These are phyloP conservation scores for Termitomyces sp. DNA, from an alignment of 768 basidiomycete species.

Conservation along the genomic window DNA sequence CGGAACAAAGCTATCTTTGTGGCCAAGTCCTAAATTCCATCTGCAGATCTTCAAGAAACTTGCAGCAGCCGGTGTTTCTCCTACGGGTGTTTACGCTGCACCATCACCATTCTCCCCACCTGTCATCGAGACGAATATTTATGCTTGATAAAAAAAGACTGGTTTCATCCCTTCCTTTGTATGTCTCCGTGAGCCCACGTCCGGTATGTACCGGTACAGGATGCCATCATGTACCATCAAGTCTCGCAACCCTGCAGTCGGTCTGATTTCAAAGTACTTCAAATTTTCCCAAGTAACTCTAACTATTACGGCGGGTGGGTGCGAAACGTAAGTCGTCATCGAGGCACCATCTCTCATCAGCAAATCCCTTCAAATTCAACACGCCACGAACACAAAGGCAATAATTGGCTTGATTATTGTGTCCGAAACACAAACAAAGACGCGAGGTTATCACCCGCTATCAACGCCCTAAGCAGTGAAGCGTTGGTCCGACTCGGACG, in stretches of 20 bases:
- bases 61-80: constrained; percentile 27
- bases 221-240: not conserved
- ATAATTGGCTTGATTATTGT: not conserved
- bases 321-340: not conserved
- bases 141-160: constrained; percentile 3
- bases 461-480: too few relatives aligned
- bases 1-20: not conserved
- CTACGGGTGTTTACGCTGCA: constrained; percentile 24
- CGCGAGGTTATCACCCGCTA: too few relatives aligned
- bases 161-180: not conserved
- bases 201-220: constrained; percentile 3
- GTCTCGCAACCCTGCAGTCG: not conserved
- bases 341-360: not conserved
- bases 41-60: constrained; percentile 47
- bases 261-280: not conserved
- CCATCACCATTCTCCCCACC: constrained; percentile 29
- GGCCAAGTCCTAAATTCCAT: not conserved
- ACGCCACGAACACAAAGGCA: not conserved
- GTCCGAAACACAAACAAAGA: not conserved
- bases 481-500: not conserved
- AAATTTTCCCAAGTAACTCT: not conserved
- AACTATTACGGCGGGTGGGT: not conserved
- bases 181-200: not conserved
- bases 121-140: constrained; percentile 23
- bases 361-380: not conserved